Base-by-base conservation (phyloP, 208 protist genomes). In the Naegleria gruberi region DNA sequence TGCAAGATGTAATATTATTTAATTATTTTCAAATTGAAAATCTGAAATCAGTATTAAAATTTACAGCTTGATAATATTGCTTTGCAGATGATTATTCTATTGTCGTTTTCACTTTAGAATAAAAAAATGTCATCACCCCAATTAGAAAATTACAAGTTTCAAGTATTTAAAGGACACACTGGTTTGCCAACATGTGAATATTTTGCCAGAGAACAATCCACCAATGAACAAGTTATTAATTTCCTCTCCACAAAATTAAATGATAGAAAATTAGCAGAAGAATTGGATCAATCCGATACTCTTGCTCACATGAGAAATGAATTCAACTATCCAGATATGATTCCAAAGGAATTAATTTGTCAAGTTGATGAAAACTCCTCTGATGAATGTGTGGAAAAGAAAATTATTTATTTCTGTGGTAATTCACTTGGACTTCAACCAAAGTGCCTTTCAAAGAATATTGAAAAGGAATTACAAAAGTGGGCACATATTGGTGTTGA, bases 351-450 rank as follows among this genome's bases (percentile, higher is more conserved):
- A 23, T 65, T 23, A 12, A 44, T 42, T 55, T 42, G 37, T 84
- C 41, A 90, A 55, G 23, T 73, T 19, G 15, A 81, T 37, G 74
- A 57, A 23, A 82, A 40, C 89, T 6, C 8, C 34, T 7, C 30
- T 5, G 77, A 90, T 44, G 51, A 65, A 19, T 65, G 51, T 19
- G 51, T 65, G 51, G n/a, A 37, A 30, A 90, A 91, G 0, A 55
- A 89, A 1, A 93, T 92, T 87, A 82, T 96, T 17, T 98, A 98
- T 94, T 91, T 98, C 10, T 96, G 95, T 82, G 95, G 95, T 47
- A 96, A 98, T 92, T 94, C 95, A 37, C 91, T 98, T 26, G 97
- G 97, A 37, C 92, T 97, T 44, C 95, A 97, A 93, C 96, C 97
- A 92, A 92, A 93, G 40, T 93, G 92, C 57, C 93, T 96, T 23